Base-by-base conservation (phyloP, 1,284 basidiomycete genomes). In the Cryptococcus sp. region DNA sequence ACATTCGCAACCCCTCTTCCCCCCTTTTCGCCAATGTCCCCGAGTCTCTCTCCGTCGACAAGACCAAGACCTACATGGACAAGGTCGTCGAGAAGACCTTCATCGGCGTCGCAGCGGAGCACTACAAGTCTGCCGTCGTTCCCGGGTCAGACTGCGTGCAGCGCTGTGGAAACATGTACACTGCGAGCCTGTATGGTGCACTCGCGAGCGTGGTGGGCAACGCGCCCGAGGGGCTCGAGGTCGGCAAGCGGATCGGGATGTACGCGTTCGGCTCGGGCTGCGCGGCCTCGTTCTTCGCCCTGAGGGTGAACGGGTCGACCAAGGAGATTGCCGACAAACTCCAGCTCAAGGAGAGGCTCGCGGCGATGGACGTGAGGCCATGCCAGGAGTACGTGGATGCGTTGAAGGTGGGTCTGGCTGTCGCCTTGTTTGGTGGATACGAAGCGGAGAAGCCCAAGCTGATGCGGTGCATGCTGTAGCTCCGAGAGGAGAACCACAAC, bases 161-260 rank as follows among this genome's bases (percentile, higher is more conserved):
- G 75, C 86, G 90, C 52, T 85, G 93, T 70, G 94, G 95, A 16
- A 98, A 98, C 85, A 96, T 95, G 89, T 98, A 98, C 84, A 94
- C 95, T 21, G 95, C 88, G n/a, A 94, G 91, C 45, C 82, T 98
- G 28, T 98, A 95, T 76, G 92, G 91, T 55, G 92, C 91, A 64
- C 84, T 98, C 58, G 89, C 92, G 36, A 90, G 87, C 13, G 80
- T 95, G 36, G 71, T 96, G 46, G 83, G 87, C 51, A 81, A 82
- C 44, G 83, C 88, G 44, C 82, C 85, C 63, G 84, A 87, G 8
- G 77, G 82, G 16, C 80, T 85, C 60, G 78, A 92, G 56, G 69
- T 71, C 67, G 86, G 84, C 78, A 94, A 92, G 82, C 85, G 90
- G 38, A 81, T 95, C 72, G 87, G 86, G 66, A 82, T 98, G 82